Conservation (phyloP, 306 rosid species). For the Ormosia semicastrata region DNA sequence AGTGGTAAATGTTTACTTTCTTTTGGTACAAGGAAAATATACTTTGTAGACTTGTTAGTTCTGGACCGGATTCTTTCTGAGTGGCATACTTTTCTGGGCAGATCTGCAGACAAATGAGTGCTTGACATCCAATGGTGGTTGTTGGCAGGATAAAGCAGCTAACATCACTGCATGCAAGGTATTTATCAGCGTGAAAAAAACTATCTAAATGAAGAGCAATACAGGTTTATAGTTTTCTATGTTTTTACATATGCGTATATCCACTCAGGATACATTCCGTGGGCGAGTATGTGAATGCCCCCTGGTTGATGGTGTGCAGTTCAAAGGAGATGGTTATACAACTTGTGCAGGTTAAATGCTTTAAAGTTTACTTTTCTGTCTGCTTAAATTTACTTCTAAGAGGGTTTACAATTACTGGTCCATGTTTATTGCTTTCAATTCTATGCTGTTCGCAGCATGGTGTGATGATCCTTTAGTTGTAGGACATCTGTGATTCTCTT, state of each 20-base stretch:
- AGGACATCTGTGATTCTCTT: background rate
- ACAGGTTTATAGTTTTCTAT: background rate
- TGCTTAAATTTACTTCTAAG: background rate
- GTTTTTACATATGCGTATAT: constrained; percentile 7
- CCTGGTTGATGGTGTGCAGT: constrained; percentile 82
- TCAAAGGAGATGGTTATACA: constrained; percentile 92
- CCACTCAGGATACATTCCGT: constrained; percentile 81
- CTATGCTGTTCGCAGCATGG: background rate
- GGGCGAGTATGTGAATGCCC: constrained; percentile 97
- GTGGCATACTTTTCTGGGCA: constrained; percentile 32
- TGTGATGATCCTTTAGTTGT: background rate
- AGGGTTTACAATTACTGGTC: background rate
- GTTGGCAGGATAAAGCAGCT: constrained; percentile 78
- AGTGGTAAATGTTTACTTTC: constrained; percentile 43
- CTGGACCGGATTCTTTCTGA: background rate
- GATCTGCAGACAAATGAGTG: constrained; percentile 92
- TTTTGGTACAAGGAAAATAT: background rate
- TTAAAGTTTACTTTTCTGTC: constrained; percentile 1
- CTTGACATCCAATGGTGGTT: constrained; percentile 78
- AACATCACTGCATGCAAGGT: constrained; percentile 93
- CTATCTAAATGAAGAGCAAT: background rate
- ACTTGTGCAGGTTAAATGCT: constrained; percentile 62
- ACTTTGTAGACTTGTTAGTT: background rate
- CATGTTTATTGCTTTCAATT: constrained; percentile 19
- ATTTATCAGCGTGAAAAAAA: constrained; percentile 12